A percentile compares a stretch with the other conserved stretches of the same genome.
Evolutionary conservation across 2,329 filamentous ascomycete genomes (phyloP).

Genomic region (Metarhizium brunneum): DNA sequence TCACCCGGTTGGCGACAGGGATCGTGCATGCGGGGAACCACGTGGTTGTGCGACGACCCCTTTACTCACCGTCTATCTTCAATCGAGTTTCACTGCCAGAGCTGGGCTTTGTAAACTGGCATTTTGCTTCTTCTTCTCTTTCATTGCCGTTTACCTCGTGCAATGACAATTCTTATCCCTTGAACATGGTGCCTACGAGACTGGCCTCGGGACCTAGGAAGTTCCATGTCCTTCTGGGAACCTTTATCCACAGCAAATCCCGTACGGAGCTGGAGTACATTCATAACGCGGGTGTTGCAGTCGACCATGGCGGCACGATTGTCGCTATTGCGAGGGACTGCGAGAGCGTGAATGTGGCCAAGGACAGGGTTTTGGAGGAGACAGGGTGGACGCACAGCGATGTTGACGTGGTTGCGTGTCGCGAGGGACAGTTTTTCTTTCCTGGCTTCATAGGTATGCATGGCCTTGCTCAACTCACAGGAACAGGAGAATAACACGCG

Average conservation of each 20-base stretch:
- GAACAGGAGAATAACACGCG: neutral
- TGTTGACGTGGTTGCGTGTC: constrained; percentile 25
- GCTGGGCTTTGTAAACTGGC: neutral
- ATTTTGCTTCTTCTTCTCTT: neutral
- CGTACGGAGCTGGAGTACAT: constrained; percentile 40
- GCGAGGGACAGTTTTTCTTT: constrained; percentile 64
- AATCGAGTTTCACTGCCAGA: too few species aligned
- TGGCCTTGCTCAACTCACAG: neutral
- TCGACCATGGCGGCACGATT: constrained; percentile 41
- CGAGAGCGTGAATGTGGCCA: constrained; percentile 18
- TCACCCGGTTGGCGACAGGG: neutral
- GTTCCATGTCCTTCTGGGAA: constrained; percentile 43
- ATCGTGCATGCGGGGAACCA: neutral
- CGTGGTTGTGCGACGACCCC: neutral
- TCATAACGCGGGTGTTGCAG: constrained; percentile 39
- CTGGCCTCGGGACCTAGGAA: constrained; percentile 12
- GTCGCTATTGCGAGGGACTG: constrained; percentile 33
- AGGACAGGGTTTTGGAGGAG: constrained; percentile 24
- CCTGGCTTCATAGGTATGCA: constrained; percentile 67
- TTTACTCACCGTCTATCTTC: neutral
- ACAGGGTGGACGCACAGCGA: constrained; percentile 36
- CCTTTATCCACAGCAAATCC: constrained; percentile 44
- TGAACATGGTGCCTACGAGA: too few species aligned
- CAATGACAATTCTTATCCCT: too few species aligned
- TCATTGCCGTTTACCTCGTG: too few species aligned